Conservation (phyloP, 345 rosid species). For the Citrus glauca region DNA sequence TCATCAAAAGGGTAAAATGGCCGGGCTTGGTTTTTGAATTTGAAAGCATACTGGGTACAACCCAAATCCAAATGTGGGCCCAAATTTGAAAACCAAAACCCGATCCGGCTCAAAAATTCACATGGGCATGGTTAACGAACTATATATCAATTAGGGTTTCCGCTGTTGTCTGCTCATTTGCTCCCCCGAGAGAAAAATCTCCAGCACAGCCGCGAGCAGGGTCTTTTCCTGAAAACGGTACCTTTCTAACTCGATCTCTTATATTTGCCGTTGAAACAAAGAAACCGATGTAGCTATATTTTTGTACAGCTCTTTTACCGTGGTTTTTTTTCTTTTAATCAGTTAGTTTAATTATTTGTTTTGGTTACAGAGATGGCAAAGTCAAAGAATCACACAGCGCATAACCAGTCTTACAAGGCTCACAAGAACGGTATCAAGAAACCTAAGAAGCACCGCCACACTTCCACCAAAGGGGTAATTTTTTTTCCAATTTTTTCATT, state of each 20-base stretch:
- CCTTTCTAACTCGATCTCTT: neutral
- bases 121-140: neutral
- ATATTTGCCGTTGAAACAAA: neutral
- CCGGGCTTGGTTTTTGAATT: neutral
- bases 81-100: neutral
- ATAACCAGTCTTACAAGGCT: conserved; percentile 96
- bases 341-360: neutral
- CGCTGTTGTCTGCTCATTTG: neutral
- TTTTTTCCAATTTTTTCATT: neutral
- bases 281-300: too few relatives aligned
- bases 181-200: neutral
- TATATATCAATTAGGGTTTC: conserved; percentile 6
- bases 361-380: conserved; percentile 73
- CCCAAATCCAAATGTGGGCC: neutral
- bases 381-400: conserved; percentile 99
- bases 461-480: conserved; percentile 90
- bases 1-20: too few relatives aligned
- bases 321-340: neutral
- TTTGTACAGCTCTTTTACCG: neutral
- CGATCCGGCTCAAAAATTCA: neutral
- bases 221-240: neutral
- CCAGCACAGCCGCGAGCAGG: neutral
- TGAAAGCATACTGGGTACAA: neutral
- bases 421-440: conserved; percentile 99
- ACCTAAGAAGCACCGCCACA: conserved; percentile 86